Evolutionary conservation across 306 rosid genomes (phyloP).

Genomic region (Glycine latifolia): DNA sequence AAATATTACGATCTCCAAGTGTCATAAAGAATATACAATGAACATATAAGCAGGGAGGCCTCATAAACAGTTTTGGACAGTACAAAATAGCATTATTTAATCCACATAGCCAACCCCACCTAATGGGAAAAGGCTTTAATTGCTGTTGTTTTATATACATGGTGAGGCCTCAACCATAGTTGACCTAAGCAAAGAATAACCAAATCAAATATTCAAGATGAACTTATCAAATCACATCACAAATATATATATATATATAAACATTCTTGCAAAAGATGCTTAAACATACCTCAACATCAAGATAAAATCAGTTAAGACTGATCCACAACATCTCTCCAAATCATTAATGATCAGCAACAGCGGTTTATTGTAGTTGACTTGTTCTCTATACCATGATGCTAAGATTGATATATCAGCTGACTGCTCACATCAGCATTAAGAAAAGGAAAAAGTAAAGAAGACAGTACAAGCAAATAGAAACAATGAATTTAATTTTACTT

Average conservation of each 20-base stretch:
- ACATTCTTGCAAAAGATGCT: conserved; percentile 32
- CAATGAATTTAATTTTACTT: conserved; percentile 18
- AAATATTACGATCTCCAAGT: conserved; percentile 28
- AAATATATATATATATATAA: conserved; percentile 16
- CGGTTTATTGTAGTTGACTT: conserved; percentile 68
- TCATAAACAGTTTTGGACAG: conserved; percentile 7
- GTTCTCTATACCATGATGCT: conserved; percentile 95
- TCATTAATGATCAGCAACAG: conserved; percentile 80
- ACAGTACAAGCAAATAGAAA: conserved; percentile 32
- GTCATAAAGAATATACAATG: conserved; percentile 29
- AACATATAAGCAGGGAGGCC: conserved; percentile 8
- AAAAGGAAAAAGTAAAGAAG: conserved; percentile 42
- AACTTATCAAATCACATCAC: conserved; percentile 4
- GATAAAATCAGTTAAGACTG: conserved; percentile 83
- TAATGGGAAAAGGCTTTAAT: conserved; percentile 28
- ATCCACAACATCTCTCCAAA: conserved; percentile 83
- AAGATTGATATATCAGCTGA: conserved; percentile 78
- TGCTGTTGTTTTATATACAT: neutral
- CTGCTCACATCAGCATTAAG: conserved; percentile 59
- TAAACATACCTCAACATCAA: conserved; percentile 76
- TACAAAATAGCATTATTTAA: neutral
- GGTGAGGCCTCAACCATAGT: conserved; percentile 32
- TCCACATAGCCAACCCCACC: neutral
- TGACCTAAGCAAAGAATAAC: conserved; percentile 6
- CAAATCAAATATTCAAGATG: conserved; percentile 27